Base-by-base conservation (phyloP, 495 filamentous ascomycete species). In the Xylaria intraflava region DNA sequence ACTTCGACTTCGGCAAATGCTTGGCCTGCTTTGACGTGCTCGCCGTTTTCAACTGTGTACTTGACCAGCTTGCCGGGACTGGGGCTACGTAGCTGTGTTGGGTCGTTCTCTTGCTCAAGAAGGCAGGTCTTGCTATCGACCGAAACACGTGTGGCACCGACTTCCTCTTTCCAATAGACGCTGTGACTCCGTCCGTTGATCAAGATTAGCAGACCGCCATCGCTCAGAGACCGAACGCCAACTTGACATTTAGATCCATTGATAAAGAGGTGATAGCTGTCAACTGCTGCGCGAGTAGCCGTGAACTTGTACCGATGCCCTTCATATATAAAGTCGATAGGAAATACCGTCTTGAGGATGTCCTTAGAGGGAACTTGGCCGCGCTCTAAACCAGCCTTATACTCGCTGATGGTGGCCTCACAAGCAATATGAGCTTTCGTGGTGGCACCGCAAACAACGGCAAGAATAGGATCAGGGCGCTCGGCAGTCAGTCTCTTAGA, bases 81-180 rank as follows among this genome's bases (percentile, higher is more conserved):
- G 9, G 93, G 94, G 9, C 91, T 88, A 40, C 93, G 87, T 26
- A 99, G 83, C 69, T 99, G 93, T 8, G 93, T 99, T 9, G 93
- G 93, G 67, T 99, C 93, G 68, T 96, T 99, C 79, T 99, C 93
- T 69, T 97, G 92, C 78, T 99, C 93, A 19, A 99, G 81, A 55
- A 99, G 74, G 67, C 92, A 96, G 16, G 93, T 97, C 80, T 96
- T 99, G 73, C 89, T 86, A 64, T 99, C 94, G 12, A 99, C 91
- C 31, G 90, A 96, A 54, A 99, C 73, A 65, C 93, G 89, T 41
- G 92, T 96, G 12, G 94, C 93, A 49, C 88, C 90, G 35, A 90
- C 88, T 71, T 99, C 93, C 67, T 99, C 93, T 68, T 96, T 96
- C 94, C 94, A 97, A 83, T 99, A 99, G 38, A 96, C 83, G 68